Evolutionary conservation across 306 rosid species (phyloP).

Genomic region (Argentina anserina): DNA sequence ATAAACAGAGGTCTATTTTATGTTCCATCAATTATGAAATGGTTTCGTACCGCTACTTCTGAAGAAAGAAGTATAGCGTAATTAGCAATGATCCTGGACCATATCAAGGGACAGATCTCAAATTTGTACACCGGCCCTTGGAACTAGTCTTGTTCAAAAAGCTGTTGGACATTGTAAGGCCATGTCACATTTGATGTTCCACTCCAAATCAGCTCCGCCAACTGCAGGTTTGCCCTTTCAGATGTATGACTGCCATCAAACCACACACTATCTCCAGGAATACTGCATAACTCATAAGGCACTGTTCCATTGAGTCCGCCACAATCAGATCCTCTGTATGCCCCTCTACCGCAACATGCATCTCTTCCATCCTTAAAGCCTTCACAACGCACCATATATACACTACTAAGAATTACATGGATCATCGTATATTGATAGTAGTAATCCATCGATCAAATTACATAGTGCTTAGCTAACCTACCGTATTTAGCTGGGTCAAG

Average conservation of each 20-base stretch:
- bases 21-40: too few relatives aligned
- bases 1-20: too few relatives aligned
- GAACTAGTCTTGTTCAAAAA: slow-evolving; percentile 11
- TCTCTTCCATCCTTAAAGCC: slow-evolving; percentile 26
- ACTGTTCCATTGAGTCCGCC: slow-evolving; percentile 28
- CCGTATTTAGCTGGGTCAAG: slow-evolving; percentile 49
- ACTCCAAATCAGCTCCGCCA: slow-evolving; percentile 25
- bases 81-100: too few relatives aligned
- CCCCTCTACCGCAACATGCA: neutral
- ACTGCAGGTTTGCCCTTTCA: slow-evolving; percentile 25
- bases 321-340: slow-evolving; percentile 4
- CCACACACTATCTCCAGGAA: slow-evolving; percentile 27
- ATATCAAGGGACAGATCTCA: neutral
- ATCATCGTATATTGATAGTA: neutral
- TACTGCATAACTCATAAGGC: slow-evolving; percentile 18
- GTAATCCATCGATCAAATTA: neutral
- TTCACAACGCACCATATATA: neutral
- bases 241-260: slow-evolving; percentile 30
- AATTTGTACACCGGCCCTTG: neutral
- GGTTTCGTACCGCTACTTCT: too few relatives aligned
- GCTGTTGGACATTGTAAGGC: slow-evolving; percentile 29
- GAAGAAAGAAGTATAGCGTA: too few relatives aligned
- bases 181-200: slow-evolving; percentile 16
- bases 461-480: slow-evolving; percentile 8
- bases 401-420: neutral